Conservation (phyloP, 495 filamentous ascomycete species). For the Cercophora scortea region DNA sequence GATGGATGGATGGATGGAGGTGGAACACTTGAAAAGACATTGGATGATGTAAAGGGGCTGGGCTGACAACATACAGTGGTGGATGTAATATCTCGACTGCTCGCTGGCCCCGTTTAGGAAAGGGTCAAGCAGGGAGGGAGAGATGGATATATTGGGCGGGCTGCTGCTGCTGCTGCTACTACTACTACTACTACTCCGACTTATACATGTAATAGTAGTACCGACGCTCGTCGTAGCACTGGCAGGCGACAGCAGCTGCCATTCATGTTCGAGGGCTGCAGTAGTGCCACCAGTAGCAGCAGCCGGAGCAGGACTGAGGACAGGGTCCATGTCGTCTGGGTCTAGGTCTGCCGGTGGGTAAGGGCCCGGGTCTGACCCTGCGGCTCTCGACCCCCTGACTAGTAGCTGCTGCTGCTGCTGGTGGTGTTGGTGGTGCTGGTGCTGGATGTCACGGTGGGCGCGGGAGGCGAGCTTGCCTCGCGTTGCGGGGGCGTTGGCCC, state of each 20-base stretch:
- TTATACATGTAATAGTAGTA: too few relatives aligned
- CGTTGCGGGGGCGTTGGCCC: conserved; percentile 32
- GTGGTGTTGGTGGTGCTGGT: not conserved
- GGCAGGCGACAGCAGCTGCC: too few relatives aligned
- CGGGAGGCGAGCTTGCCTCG: conserved; percentile 28
- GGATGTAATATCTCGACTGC: conserved; percentile 36
- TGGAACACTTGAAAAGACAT: too few relatives aligned
- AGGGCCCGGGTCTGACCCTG: too few relatives aligned
- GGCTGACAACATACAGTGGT: conserved; percentile 35
- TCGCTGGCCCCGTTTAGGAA: conserved; percentile 24
- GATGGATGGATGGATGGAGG: not conserved
- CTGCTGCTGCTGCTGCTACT: too few relatives aligned
- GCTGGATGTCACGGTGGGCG: too few relatives aligned
- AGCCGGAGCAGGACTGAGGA: too few relatives aligned
- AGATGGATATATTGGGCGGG: not conserved
- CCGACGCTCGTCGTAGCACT: too few relatives aligned
- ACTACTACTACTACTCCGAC: too few relatives aligned
- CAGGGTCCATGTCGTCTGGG: too few relatives aligned
- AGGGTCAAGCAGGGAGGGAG: conserved; percentile 30
- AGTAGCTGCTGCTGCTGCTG: not conserved
- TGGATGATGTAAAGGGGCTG: not conserved
- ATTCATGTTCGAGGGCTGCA: not conserved
- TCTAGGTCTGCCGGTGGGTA: too few relatives aligned
- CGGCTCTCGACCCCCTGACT: not conserved
- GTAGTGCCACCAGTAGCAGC: not conserved